Evolutionary conservation across 1,139 yeast genomes (phyloP), one percentile per base, ranked within the genome.

Genomic region (Suhomyces anneliseae): DNA sequence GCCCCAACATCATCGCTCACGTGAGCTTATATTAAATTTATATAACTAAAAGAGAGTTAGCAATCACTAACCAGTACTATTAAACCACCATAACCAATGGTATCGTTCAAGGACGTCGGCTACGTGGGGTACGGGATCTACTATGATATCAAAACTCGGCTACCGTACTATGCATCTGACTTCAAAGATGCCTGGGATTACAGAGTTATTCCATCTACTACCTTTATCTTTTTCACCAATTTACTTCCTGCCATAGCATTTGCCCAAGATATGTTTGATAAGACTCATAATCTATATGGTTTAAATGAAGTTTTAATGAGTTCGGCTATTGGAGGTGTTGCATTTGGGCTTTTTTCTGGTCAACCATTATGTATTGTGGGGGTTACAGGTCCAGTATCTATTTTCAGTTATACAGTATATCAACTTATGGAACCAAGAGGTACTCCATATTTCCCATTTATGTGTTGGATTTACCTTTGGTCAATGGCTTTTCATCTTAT

Each of bases 321-420:
- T 24, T 82, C 92, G 33, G 97, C 97, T 0, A 66, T 93, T 58
- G 98, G 90, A 0, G 98, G 98, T 0, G 79, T 92, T 6, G 83
- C 87, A 3, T 93, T 93, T 72, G 97, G 98, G 0, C 59, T 87
- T 7, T 72, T 92, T 48, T 77, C 87, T 0, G 98, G 98, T 0
- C 97, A 92, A 57, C 98, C 99, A 0, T 68, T 93, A 34, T 89
- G 96, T 59, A 88, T 93, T 33, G 98, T 93, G n/a, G 99, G 99
- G 4, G 98, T 93, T 5, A 93, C 99, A 0, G 96, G 98, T 45
- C 98, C 98, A 0, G 85, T 93, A 11, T 74, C 96, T 2, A 90
- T 93, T 48, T 92, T 93, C 74, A 88, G 90, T 62, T 90, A 90
- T 58, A 92, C 98, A 0, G 93, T 93, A 1, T 93, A 87, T 63